Evolutionary conservation across 805 yeast species (phyloP), one percentile per base, ranked within the genome.

Genomic region (Hanseniaspora guilliermondii): DNA sequence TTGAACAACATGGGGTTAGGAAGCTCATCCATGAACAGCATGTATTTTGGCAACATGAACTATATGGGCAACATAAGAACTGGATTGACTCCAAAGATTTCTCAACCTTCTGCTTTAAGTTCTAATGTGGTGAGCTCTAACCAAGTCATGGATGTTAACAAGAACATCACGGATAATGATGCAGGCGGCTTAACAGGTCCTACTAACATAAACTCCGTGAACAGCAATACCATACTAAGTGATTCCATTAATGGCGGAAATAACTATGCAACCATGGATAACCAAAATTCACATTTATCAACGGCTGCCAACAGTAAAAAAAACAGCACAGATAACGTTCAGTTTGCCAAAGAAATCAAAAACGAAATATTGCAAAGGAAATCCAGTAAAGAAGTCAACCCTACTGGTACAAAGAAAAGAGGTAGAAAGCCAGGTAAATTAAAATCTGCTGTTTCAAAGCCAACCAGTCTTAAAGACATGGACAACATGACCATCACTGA

Each of bases 41-140:
- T 68, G 49, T 65, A 70, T 32, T 64, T 70, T 55, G 67, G 85
- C 0, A 91, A 87, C 0, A 70, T 86, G 46, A 82, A 88, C 0
- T 93, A 93, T 2, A 41, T 49, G 94, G 85, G 63, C 77, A 76
- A 80, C 49, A 60, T 86, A 49, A 73, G 95, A 59, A 73, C 85
- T 0, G 91, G 93, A 0, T 64, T 83, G 27, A 82, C 89, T 0
- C 89, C 89, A 0, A 85, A 81, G 1, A 58, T 61, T 11, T 32
- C 75, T 71, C n/a, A 47, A 4, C 50, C 49, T 2, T 45, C 48
- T 17, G 38, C 24, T 9, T 30, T 50, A 8, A 37, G 39, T 17
- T 32, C 25, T 5, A 45, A 36, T 35, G 48, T 41, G 25, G 37
- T 25, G 3, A 44, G 17, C 7, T 19, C 32, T 4, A 36, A 30